Base-by-base conservation (phyloP, 2,329 filamentous ascomycete genomes). In the Ophiostoma perfectum region DNA sequence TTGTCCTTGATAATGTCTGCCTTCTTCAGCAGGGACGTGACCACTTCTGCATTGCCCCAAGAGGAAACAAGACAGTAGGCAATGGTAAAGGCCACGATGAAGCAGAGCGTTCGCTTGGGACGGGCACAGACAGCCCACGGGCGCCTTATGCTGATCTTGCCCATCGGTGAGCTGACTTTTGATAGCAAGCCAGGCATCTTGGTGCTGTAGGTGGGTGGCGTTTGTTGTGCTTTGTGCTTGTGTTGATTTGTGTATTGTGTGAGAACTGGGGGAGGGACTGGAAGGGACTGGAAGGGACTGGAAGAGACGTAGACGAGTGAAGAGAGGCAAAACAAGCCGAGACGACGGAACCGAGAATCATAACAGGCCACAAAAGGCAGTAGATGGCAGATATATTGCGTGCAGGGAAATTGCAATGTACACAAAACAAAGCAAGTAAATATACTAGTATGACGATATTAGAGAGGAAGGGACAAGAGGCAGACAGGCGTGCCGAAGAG, bases 1-100 rank as follows among this genome's bases (percentile, higher is more conserved):
- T 14, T 39, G 63, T 64, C 63, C n/a, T 58, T 66, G 18, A 69
- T n/a, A 14, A 66, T 11, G 18, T 69, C 68, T 8, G 65, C 55
- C 42, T 55, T 52, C 11, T 39, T 42, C 12, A 69, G 63, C 7
- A 49, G 44, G 5, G 66, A 63, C 6, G 68, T 63, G 14, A 69
- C 16, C 44, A n/a, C 16, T 18, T 41, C 7, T 11, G 66, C 44
- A 11, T 52, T 62, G 12, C 39, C 39, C 68, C 66, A 69, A 2
- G 63, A 63, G 18, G 16, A 38, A 44, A 67, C 18, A 8, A 67
- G 14, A 5, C 52, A 63, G 66, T 67, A 69, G 18, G 60, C 8
- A 3, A 67, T 7, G 18, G 16, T 42, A 2, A 64, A 9, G 16
- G 62, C 52, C 4, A 65, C 42, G 11, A 65, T 14, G 4, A 69